Evolutionary conservation across 148 eudicot species (phyloP).

Genomic region (Silene uniflora): DNA sequence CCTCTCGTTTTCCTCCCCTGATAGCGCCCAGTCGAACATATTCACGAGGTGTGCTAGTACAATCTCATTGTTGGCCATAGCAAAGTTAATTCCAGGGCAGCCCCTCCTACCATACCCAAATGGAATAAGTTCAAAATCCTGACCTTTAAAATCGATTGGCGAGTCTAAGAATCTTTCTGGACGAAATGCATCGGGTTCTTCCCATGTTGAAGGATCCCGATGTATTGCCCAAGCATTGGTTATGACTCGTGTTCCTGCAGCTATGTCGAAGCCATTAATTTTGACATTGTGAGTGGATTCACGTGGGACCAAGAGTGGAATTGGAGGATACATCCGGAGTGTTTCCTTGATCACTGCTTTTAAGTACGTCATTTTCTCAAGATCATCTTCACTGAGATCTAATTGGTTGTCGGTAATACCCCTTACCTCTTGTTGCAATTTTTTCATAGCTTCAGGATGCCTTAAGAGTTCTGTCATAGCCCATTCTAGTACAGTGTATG

Average conservation of each 20-base stretch:
- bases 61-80: conserved; percentile 38
- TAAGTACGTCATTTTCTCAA: conserved; percentile 55
- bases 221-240: conserved; percentile 65
- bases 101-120: conserved; percentile 74
- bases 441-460: conserved; percentile 53
- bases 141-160: conserved; percentile 44
- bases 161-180: conserved; percentile 60
- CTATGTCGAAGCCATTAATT: conserved; percentile 49
- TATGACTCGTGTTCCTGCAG: conserved; percentile 42
- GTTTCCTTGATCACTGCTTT: conserved; percentile 59
- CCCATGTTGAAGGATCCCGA: conserved; percentile 56
- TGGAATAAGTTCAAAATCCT: conserved; percentile 54
- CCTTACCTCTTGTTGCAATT: conserved; percentile 50
- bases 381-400: conserved; percentile 33
- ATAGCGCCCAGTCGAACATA: conserved; percentile 49
- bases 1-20: conserved; percentile 28
- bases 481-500: conserved; percentile 53
- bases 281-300: conserved; percentile 48
- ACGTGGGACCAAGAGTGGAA: conserved; percentile 49
- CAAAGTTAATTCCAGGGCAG: conserved; percentile 49
- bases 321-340: conserved; percentile 58
- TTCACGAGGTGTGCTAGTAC: conserved; percentile 45
- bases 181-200: conserved; percentile 44
- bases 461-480: conserved; percentile 66
- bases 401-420: conserved; percentile 24